These are phyloP conservation scores for Trametes sp. DNA, from an alignment of 1,284 basidiomycete species.

Conservation along the genomic window DNA sequence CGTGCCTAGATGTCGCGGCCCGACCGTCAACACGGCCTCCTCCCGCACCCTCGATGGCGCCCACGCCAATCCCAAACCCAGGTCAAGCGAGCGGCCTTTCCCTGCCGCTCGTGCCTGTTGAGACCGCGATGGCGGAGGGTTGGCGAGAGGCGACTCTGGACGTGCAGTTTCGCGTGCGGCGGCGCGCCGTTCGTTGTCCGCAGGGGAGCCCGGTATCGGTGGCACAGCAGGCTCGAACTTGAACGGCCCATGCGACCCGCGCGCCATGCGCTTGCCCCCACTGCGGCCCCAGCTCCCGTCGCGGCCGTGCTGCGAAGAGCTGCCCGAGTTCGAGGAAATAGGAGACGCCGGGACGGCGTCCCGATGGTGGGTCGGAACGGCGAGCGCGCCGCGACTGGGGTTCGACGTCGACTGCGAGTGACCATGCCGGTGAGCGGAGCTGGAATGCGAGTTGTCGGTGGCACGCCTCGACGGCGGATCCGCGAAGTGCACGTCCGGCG, in stretches of 20 bases:
- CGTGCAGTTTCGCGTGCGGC: slow-evolving; percentile 18
- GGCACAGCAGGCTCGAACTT: slow-evolving; percentile 53
- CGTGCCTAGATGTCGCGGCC: slow-evolving; percentile 16
- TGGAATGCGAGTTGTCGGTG: slow-evolving; percentile 27
- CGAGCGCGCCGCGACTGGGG: slow-evolving; percentile 12
- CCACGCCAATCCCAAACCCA: slow-evolving; percentile 69
- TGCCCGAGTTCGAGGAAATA: slow-evolving; percentile 39
- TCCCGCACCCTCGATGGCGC: slow-evolving; percentile 70
- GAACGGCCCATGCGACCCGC: slow-evolving; percentile 46
- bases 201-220: slow-evolving; percentile 48
- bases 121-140: slow-evolving; percentile 40
- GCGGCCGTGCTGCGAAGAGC: slow-evolving; percentile 31
- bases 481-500: slow-evolving; percentile 30
- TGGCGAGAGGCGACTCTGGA: slow-evolving; percentile 19
- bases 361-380: slow-evolving; percentile 14
- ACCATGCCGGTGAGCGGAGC: slow-evolving; percentile 14
- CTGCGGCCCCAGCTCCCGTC: slow-evolving; percentile 40
- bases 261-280: slow-evolving; percentile 37
- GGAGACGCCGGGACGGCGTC: slow-evolving; percentile 37
- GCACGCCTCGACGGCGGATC: slow-evolving; percentile 25
- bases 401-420: slow-evolving; percentile 17
- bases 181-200: slow-evolving; percentile 34
- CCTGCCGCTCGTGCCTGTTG: slow-evolving; percentile 47
- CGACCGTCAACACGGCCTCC: slow-evolving; percentile 62
- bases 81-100: slow-evolving; percentile 73